phyloP scores from a whole-genome alignment of 768 basidiomycete species.

The Lyophyllum atratum region DNA sequence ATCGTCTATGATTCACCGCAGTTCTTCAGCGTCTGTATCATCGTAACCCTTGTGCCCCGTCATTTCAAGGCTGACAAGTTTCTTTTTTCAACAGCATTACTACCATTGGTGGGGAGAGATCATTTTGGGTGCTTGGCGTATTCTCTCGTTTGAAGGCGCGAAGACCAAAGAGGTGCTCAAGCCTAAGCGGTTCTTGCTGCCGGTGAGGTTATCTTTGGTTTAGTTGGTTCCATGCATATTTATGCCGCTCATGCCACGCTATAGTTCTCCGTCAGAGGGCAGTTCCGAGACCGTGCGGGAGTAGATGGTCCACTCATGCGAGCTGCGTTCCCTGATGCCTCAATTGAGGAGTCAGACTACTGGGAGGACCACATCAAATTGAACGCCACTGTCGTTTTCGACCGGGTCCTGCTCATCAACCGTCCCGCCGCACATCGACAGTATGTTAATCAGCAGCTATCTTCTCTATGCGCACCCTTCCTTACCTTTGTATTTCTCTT shows the following conservation, averaged over 20 bases:
- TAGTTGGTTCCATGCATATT: neutral
- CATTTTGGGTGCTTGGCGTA: slow-evolving; percentile 43
- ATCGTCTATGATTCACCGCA: slow-evolving; percentile 31
- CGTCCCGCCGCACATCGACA: slow-evolving; percentile 60
- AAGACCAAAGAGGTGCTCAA: slow-evolving; percentile 19
- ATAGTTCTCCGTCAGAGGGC: slow-evolving; percentile 26
- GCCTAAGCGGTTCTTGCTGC: slow-evolving; percentile 36
- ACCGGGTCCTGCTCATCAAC: slow-evolving; percentile 61
- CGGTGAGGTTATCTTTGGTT: slow-evolving; percentile 23
- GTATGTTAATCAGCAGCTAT: slow-evolving; percentile 24
- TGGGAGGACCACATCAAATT: slow-evolving; percentile 60
- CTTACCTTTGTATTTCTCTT: slow-evolving; percentile 1
- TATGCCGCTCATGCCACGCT: neutral
- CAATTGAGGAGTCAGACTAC: slow-evolving; percentile 59
- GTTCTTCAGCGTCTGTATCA: slow-evolving; percentile 23
- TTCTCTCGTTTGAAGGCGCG: slow-evolving; percentile 32
- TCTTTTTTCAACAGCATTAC: slow-evolving; percentile 35
- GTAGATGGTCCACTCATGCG: slow-evolving; percentile 68
- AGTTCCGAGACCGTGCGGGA: slow-evolving; percentile 63
- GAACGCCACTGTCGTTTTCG: slow-evolving; percentile 57
- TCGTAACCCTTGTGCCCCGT: neutral
- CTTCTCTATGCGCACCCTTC: slow-evolving; percentile 3
- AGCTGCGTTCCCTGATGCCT: slow-evolving; percentile 58
- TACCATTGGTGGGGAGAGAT: slow-evolving; percentile 53
- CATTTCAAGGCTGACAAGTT: neutral